Evolutionary conservation across 257 asterid species (phyloP).

Genomic region (Catharanthus roseus): DNA sequence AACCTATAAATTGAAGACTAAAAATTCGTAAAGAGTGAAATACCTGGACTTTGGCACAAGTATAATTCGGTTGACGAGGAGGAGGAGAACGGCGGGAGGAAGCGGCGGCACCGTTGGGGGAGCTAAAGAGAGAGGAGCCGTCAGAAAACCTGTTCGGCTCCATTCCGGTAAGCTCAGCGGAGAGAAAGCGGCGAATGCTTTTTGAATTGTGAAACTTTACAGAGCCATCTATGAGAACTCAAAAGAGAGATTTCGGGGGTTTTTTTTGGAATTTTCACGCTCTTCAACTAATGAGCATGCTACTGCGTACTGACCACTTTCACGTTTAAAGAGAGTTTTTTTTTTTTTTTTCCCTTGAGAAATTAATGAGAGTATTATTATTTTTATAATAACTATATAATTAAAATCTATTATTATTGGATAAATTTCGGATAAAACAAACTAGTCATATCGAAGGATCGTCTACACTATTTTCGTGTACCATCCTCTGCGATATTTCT

Average conservation of each 20-base stretch:
- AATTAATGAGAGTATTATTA: no score
- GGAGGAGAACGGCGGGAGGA: conserved; percentile 17
- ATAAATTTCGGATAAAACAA: no score
- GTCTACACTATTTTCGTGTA: no score
- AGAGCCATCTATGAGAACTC: conserved; percentile 1
- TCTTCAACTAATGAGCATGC: no score
- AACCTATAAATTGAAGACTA: not conserved
- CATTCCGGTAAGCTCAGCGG: conserved; percentile 28
- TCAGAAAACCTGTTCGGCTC: conserved; percentile 38
- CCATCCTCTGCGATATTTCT: no score
- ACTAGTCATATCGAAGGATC: no score
- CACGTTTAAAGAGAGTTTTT: no score
- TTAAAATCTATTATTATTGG: no score
- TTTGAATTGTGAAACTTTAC: not conserved
- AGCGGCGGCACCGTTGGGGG: conserved; percentile 25
- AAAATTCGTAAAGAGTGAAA: not conserved
- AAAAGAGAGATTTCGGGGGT: not conserved
- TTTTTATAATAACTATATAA: no score
- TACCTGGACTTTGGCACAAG: conserved; percentile 34
- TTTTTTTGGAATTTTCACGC: not conserved
- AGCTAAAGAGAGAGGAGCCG: conserved; percentile 17
- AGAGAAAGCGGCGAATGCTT: not conserved
- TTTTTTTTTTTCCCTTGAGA: no score
- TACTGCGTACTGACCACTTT: no score
- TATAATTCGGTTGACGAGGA: conserved; percentile 43